Conservation (phyloP, 768 basidiomycete species). For the Suillus alpinus region DNA sequence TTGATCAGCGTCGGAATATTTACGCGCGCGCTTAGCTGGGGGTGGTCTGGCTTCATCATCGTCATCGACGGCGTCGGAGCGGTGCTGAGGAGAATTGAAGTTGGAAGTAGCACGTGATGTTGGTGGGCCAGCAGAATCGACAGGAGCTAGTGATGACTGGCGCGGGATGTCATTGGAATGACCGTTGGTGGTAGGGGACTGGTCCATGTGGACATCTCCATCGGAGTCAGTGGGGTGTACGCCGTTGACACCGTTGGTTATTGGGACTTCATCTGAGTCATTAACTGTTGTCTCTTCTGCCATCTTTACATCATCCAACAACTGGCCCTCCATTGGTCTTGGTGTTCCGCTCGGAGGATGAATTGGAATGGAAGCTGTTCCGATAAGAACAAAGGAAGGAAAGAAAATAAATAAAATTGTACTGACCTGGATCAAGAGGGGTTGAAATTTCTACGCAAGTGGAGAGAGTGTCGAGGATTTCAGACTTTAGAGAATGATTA, state of each 20-base stretch:
- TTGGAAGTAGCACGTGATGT: conserved; percentile 32
- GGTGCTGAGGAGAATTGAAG: conserved; percentile 30
- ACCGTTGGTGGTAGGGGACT: conserved; percentile 19
- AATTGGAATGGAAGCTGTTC: conserved; percentile 42
- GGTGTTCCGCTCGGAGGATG: conserved; percentile 46
- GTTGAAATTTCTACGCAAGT: conserved; percentile 34
- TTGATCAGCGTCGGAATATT: conserved; percentile 73
- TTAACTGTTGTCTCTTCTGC: conserved; percentile 36
- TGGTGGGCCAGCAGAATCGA: conserved; percentile 35
- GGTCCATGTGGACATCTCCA: conserved; percentile 32
- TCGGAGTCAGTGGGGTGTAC: conserved; percentile 19
- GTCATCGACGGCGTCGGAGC: conserved; percentile 10
- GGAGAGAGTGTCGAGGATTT: conserved; percentile 38
- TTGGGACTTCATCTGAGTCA: conserved; percentile 9
- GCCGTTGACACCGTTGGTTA: conserved; percentile 26
- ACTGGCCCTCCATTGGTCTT: conserved; percentile 43
- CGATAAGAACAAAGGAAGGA: conserved; percentile 25
- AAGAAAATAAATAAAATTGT: conserved; percentile 14
- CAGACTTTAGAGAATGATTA: conserved; percentile 53
- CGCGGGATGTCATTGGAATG: conserved; percentile 25
- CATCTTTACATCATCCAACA: conserved; percentile 57
- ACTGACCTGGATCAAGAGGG: conserved; percentile 52
- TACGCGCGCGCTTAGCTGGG: conserved; percentile 80
- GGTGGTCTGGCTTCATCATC: conserved; percentile 64
- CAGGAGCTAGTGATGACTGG: conserved; percentile 39